phyloP scores from a whole-genome alignment of 352 stramenopile species.

The Labyrinthula sp. region DNA sequence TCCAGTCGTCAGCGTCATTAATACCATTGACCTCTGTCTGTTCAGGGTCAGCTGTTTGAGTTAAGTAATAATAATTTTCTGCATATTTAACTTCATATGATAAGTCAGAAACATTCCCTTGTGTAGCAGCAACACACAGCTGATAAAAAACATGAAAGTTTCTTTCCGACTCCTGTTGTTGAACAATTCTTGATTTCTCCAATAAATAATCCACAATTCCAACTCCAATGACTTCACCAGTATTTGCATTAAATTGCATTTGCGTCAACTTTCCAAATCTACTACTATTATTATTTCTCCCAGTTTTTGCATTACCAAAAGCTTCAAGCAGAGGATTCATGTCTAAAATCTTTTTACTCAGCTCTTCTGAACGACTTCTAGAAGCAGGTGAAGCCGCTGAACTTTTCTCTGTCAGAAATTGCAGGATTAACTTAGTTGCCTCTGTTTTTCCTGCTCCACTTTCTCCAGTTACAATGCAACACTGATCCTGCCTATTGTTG shows the following conservation, averaged over 20 bases:
- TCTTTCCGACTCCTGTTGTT: constrained; percentile 53
- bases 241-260: constrained; percentile 63
- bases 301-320: constrained; percentile 90
- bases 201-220: constrained; percentile 69
- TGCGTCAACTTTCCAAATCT: constrained; percentile 93
- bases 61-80: constrained; percentile 28
- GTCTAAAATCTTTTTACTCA: constrained; percentile 59
- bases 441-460: constrained; percentile 80
- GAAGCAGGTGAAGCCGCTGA: constrained; percentile 35
- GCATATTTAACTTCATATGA: constrained; percentile 4
- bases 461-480: constrained; percentile 21
- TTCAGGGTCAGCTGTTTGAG: constrained; percentile 1
- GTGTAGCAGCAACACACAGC: constrained; percentile 37
- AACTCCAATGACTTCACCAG: constrained; percentile 48
- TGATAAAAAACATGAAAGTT: constrained; percentile 81
- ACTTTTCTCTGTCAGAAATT: constrained; percentile 60
- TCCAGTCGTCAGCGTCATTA: constrained; percentile 50
- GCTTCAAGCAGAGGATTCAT: constrained; percentile 95
- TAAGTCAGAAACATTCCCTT: not conserved
- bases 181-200: constrained; percentile 60
- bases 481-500: constrained; percentile 6
- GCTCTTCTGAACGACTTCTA: constrained; percentile 10
- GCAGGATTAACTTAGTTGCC: constrained; percentile 81
- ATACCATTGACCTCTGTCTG: constrained; percentile 13
- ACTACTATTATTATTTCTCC: constrained; percentile 83